phyloP scores from a whole-genome alignment of 2,329 filamentous ascomycete species.

The Sporothrix mexicana region DNA sequence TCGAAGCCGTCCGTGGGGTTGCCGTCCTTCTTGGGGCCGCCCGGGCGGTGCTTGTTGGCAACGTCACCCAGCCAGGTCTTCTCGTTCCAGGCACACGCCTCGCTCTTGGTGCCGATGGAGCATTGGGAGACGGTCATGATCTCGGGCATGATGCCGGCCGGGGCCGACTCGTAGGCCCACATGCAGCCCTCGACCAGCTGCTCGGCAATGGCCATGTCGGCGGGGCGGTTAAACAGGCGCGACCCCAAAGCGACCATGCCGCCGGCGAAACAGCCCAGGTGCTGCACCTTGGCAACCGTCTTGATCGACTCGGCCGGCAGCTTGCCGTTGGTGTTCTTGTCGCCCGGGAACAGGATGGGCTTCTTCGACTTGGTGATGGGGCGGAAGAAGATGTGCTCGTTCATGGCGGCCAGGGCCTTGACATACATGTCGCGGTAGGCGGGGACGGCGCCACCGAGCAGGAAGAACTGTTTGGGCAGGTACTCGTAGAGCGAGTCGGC shows the following conservation, averaged over 20 bases:
- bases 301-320: conserved; percentile 39
- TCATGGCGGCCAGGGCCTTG: conserved; percentile 43
- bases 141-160: conserved; percentile 67
- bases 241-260: conserved; percentile 70
- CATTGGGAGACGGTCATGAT: conserved; percentile 57
- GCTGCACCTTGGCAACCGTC: conserved; percentile 52
- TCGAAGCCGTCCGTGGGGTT: conserved; percentile 56
- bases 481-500: conserved; percentile 68
- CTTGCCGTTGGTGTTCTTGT: conserved; percentile 44
- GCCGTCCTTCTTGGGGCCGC: not conserved
- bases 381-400: conserved; percentile 53
- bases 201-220: conserved; percentile 63
- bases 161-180: conserved; percentile 65
- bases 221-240: conserved; percentile 61
- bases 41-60: conserved; percentile 32
- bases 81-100: conserved; percentile 40
- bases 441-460: conserved; percentile 65
- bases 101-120: conserved; percentile 49
- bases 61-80: conserved; percentile 39
- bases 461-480: conserved; percentile 67
- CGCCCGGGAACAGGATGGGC: conserved; percentile 55
- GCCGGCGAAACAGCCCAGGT: conserved; percentile 67
- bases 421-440: conserved; percentile 45
- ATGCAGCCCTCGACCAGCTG: conserved; percentile 68
- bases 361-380: conserved; percentile 46